Percentiles rank a stretch among this genome's conserved stretches.
These are phyloP conservation scores for Scleromitrula shiraiana DNA, from an alignment of 2,329 filamentous ascomycete genomes.

Conservation along the genomic window DNA sequence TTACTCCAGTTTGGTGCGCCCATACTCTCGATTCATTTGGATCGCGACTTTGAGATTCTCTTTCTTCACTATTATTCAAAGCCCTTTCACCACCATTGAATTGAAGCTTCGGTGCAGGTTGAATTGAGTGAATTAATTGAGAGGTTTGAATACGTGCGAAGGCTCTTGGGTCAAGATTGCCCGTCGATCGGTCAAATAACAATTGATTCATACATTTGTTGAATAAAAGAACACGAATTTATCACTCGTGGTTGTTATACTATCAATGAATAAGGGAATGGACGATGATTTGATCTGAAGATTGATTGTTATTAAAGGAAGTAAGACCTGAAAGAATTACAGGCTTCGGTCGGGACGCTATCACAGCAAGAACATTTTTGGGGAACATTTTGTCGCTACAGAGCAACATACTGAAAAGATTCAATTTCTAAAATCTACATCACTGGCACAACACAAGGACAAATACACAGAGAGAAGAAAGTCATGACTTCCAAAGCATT, in stretches of 20 bases:
- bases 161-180: conserved; percentile 53
- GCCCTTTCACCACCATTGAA: conserved; percentile 55
- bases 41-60: background rate
- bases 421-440: background rate
- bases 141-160: conserved; percentile 60
- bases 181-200: conserved; percentile 67
- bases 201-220: conserved; percentile 65
- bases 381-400: background rate
- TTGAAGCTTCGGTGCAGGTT: conserved; percentile 55
- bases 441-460: background rate
- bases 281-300: too few relatives aligned
- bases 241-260: too few relatives aligned
- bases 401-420: too few relatives aligned
- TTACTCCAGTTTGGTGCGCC: conserved; percentile 74
- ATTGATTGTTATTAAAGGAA: background rate
- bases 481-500: conserved; percentile 23
- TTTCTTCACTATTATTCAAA: conserved; percentile 3
- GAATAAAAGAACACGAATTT: background rate
- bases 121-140: conserved; percentile 60
- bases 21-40: conserved; percentile 29
- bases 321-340: background rate
- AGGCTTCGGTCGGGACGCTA: background rate
- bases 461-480: background rate
- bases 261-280: too few relatives aligned
- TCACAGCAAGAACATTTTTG: background rate